These are phyloP conservation scores for Zostera marina DNA, from an alignment of 116 monocot genomes.

Conservation along the genomic window DNA sequence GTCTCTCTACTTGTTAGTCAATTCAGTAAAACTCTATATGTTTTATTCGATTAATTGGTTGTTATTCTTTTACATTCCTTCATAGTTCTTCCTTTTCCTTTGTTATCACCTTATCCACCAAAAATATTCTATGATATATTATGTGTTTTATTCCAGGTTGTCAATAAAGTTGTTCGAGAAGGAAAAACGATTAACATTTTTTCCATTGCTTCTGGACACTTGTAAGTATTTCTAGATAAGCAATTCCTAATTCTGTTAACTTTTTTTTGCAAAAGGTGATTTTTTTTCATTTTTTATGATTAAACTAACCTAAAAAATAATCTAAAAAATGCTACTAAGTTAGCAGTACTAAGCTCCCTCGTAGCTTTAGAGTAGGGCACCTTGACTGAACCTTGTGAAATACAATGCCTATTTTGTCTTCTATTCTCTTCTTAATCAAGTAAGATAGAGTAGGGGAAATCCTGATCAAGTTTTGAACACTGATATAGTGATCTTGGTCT, in stretches of 20 bases:
- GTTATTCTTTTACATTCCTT: not conserved
- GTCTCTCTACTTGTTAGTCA: no score
- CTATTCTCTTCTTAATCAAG: no score
- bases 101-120: not conserved
- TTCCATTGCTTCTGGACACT: constrained; percentile 93
- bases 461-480: no score
- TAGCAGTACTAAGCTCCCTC: no score
- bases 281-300: no score
- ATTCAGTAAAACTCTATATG: not conserved
- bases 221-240: constrained; percentile 33
- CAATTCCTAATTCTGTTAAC: not conserved
- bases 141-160: constrained; percentile 12
- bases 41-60: not conserved
- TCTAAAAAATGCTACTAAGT: no score
- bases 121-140: not conserved
- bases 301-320: no score
- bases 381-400: no score
- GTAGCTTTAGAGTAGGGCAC: no score
- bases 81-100: not conserved
- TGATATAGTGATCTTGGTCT: no score
- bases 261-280: not conserved
- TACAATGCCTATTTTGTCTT: no score
- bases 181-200: constrained; percentile 93
- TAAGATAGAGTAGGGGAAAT: no score
- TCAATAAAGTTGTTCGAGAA: constrained; percentile 32